Evolutionary conservation across 148 eudicot genomes (phyloP), one percentile per base, ranked within the genome.

Genomic region (Nepenthes gracilis): DNA sequence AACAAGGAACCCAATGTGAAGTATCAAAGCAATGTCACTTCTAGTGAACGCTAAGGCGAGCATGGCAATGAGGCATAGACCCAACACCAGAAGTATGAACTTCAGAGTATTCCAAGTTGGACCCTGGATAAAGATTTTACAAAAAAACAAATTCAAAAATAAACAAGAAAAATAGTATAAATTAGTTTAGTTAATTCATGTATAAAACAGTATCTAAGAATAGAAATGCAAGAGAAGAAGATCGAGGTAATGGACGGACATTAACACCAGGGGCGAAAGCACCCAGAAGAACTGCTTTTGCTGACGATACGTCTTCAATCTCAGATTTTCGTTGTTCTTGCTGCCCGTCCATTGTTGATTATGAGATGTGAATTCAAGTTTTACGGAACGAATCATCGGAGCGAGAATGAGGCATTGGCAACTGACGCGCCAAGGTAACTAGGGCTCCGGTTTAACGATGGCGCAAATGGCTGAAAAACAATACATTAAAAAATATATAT

Each of bases 181-280:
- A 13, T 36, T 59, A 12, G 57, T 70, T 65, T n/a, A 59, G 14
- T 23, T 23, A 15, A 47, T 62, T 68, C 4, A 8, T 36, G 23
- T 1, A 23, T 23, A 55, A 66, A 36, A 6, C 37, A 6, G 38
- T 6, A 40, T 36, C 35, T 14, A 47, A 33, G 40, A 11, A 14
- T 12, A 32, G 36, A 60, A 40, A 60, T 8, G 36, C 12, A 43
- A 12, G 15, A 47, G 10, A 36, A 47, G n/a, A 40, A 55, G 61
- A 54, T 23, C 23, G 57, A 35, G 36, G 40, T 62, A 54, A 9
- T 52, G 43, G 53, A 77, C 82, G 33, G 51, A 91, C 97, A 66
- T 91, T 91, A 68, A 91, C 96, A 36, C 97, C 97, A 64, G 96
- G 88, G 47, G 93, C 96, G 61, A 91, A 62, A 40, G 90, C 97